Conservation (phyloP, 2,329 filamentous ascomycete genomes). For the Eurotiales sp. region DNA sequence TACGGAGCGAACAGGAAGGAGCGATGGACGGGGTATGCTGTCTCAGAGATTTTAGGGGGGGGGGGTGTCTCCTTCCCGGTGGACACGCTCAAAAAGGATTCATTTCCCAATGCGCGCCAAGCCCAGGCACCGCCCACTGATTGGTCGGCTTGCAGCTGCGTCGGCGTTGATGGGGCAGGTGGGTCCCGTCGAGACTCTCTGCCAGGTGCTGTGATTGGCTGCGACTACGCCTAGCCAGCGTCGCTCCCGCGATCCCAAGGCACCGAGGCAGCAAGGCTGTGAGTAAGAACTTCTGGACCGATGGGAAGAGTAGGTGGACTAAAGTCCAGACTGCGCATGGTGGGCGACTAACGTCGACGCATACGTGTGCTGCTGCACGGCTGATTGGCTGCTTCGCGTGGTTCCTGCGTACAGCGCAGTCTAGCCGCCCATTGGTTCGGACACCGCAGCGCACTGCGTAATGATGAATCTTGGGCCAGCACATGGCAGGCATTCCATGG, state of each 20-base stretch:
- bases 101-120: slow-evolving; percentile 5
- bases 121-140: slow-evolving; percentile 10
- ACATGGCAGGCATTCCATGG: not conserved
- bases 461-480: too few species aligned
- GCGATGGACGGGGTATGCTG: slow-evolving; percentile 1
- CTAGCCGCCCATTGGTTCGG: not conserved
- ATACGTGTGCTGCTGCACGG: not conserved
- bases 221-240: too few species aligned
- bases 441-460: not conserved
- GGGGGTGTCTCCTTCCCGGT: too few species aligned
- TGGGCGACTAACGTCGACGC: too few species aligned
- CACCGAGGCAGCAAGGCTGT: too few species aligned
- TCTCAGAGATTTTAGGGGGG: not conserved
- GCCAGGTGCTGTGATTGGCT: not conserved
- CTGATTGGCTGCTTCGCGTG: not conserved
- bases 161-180: not conserved
- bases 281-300: too few species aligned
- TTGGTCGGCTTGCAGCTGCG: not conserved
- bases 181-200: slow-evolving; percentile 3
- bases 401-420: not conserved
- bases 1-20: too few species aligned
- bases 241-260: too few species aligned
- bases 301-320: too few species aligned
- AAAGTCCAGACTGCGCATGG: too few species aligned
- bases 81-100: too few species aligned